Evolutionary conservation across 306 rosid genomes (phyloP).

Genomic region (Macrotyloma uniflorum): DNA sequence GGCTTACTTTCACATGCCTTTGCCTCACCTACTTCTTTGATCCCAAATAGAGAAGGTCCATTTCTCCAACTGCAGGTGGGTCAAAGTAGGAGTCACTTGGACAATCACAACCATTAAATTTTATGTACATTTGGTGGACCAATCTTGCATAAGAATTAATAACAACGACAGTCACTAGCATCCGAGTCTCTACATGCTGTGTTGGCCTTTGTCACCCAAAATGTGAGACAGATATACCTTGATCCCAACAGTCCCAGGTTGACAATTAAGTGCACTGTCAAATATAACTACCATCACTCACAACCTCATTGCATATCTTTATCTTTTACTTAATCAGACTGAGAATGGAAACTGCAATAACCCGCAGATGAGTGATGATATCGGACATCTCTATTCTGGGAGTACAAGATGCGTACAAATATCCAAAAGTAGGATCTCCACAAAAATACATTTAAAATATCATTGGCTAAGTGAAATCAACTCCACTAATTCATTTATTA

Average conservation of each 20-base stretch:
- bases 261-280: slow-evolving; percentile 34
- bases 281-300: background rate
- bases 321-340: background rate
- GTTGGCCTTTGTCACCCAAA: slow-evolving; percentile 45
- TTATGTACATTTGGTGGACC: slow-evolving; percentile 50
- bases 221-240: slow-evolving; percentile 43
- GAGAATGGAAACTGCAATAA: background rate
- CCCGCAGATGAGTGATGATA: background rate
- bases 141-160: slow-evolving; percentile 40
- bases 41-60: slow-evolving; percentile 71
- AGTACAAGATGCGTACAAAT: background rate
- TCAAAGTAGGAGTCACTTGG: slow-evolving; percentile 53
- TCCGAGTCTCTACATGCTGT: slow-evolving; percentile 57
- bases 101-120: slow-evolving; percentile 55
- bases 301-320: background rate
- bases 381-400: background rate
- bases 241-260: slow-evolving; percentile 46
- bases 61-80: slow-evolving; percentile 86
- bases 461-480: background rate
- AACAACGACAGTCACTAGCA: slow-evolving; percentile 55
- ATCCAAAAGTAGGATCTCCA: slow-evolving; percentile 14
- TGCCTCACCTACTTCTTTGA: slow-evolving; percentile 51
- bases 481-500: background rate
- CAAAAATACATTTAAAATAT: background rate
- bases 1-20: slow-evolving; percentile 61